Evolutionary conservation across 345 rosid species (phyloP).

Genomic region (Rhodamnia argentea): DNA sequence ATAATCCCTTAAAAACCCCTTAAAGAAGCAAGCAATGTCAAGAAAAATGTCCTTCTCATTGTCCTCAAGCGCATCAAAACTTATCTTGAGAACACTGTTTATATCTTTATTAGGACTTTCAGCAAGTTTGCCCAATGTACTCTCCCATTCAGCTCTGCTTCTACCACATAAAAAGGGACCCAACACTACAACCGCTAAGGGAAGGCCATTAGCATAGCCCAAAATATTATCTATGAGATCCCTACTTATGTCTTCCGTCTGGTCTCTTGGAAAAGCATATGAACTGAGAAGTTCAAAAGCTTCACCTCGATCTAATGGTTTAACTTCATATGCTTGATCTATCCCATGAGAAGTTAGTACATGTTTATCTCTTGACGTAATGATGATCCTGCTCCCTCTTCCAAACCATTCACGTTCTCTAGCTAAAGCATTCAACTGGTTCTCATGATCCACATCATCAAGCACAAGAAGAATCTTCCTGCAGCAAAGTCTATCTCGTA

Average conservation of each 20-base stretch:
- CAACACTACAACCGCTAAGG: neutral
- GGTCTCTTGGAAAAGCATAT: neutral
- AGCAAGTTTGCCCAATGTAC: neutral
- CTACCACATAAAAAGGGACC: constrained; percentile 3
- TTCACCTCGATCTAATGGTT: neutral
- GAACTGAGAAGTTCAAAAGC: constrained; percentile 2
- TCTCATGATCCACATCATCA: constrained; percentile 11
- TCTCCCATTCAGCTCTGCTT: neutral
- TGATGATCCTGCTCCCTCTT: constrained; percentile 7
- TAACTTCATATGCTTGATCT: neutral
- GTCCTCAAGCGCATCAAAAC: constrained; percentile 1
- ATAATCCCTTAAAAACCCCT: neutral
- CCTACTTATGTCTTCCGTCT: neutral
- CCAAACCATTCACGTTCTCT: constrained; percentile 7
- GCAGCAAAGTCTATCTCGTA: neutral
- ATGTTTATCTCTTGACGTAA: constrained; percentile 6
- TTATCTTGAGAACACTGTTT: neutral
- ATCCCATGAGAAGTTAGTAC: neutral
- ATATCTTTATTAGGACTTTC: neutral
- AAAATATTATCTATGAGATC: neutral
- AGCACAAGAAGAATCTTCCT: constrained; percentile 9
- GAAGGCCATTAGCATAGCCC: constrained; percentile 5
- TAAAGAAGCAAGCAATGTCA: constrained; percentile 9
- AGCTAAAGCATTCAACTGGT: neutral
- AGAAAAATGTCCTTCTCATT: constrained; percentile 1